Conservation (phyloP, 176 grass and related monocot species). For the Raddia guianensis region DNA sequence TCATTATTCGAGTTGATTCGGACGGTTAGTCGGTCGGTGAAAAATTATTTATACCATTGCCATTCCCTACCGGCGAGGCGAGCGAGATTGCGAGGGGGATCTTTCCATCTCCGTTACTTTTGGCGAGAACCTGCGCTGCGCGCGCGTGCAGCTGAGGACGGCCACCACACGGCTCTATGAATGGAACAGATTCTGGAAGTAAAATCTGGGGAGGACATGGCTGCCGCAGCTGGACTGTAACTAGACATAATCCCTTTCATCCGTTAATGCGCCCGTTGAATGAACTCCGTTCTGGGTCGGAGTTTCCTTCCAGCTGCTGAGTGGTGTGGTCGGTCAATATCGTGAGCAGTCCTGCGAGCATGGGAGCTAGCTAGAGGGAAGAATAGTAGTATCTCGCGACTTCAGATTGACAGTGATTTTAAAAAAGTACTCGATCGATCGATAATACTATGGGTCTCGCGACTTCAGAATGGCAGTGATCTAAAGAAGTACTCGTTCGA, state of each 20-base stretch:
- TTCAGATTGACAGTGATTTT: neutral
- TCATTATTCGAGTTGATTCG: no score
- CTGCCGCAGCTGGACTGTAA: neutral
- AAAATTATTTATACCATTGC: no score
- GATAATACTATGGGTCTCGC: neutral
- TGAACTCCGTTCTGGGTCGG: neutral
- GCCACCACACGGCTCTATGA: slow-evolving; percentile 7
- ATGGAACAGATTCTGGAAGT: slow-evolving; percentile 10
- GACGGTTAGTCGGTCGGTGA: no score
- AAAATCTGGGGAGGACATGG: neutral
- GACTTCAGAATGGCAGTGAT: no score
- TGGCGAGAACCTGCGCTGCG: neutral
- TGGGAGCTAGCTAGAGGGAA: no score
- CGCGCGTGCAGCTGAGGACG: neutral
- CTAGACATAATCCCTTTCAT: neutral
- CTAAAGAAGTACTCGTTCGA: no score
- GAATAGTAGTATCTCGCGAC: neutral
- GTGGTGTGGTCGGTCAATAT: slow-evolving; percentile 1
- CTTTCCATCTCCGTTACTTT: neutral
- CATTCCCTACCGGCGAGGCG: neutral
- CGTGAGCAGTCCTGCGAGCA: slow-evolving; percentile 3
- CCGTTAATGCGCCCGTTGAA: neutral
- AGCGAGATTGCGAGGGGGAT: neutral
- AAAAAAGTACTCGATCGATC: neutral
- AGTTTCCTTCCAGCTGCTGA: neutral